Evolutionary conservation across 352 stramenopile genomes (phyloP).

Genomic region (Phytophthora pinifolia): DNA sequence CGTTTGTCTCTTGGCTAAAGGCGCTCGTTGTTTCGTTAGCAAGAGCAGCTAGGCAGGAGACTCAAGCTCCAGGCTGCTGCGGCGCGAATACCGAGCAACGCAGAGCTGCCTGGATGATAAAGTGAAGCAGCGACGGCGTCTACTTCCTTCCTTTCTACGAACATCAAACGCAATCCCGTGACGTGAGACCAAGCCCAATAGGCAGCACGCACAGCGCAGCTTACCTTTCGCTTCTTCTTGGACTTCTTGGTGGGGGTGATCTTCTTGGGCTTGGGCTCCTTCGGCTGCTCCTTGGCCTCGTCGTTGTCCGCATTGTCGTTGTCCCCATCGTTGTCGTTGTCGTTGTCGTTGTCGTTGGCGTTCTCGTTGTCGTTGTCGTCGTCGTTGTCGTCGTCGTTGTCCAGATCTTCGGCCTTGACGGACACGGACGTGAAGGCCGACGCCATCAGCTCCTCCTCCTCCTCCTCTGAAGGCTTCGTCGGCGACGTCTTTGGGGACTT

Average conservation of each 20-base stretch:
- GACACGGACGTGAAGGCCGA: slow-evolving; percentile 35
- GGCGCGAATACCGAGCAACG: slow-evolving; percentile 9
- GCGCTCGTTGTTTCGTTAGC: slow-evolving; percentile 21
- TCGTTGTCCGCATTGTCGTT: slow-evolving; percentile 14
- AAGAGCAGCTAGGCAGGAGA: slow-evolving; percentile 22
- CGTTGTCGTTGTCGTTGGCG: slow-evolving; percentile 22
- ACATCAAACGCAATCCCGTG: slow-evolving; percentile 7
- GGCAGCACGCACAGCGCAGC: slow-evolving; percentile 13
- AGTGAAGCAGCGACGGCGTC: slow-evolving; percentile 19
- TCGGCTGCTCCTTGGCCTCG: slow-evolving; percentile 22
- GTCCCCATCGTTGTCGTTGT: slow-evolving; percentile 7
- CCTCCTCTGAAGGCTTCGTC: slow-evolving; percentile 22
- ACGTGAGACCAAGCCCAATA: slow-evolving; percentile 13
- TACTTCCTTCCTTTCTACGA: slow-evolving; percentile 54
- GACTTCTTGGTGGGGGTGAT: slow-evolving; percentile 49
- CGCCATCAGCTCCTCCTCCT: slow-evolving; percentile 24
- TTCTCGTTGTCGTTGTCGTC: slow-evolving; percentile 38
- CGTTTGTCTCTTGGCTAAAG: slow-evolving; percentile 40
- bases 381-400: slow-evolving; percentile 40
- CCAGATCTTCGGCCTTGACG: slow-evolving; percentile 27
- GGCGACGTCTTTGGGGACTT: slow-evolving; percentile 24
- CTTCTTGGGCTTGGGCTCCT: slow-evolving; percentile 29
- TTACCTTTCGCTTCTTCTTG: slow-evolving; percentile 79
- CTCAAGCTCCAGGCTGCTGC: slow-evolving; percentile 13
- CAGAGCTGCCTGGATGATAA: slow-evolving; percentile 18